These are phyloP conservation scores for Linaria vulgaris DNA, from an alignment of 257 asterid genomes.

Conservation along the genomic window DNA sequence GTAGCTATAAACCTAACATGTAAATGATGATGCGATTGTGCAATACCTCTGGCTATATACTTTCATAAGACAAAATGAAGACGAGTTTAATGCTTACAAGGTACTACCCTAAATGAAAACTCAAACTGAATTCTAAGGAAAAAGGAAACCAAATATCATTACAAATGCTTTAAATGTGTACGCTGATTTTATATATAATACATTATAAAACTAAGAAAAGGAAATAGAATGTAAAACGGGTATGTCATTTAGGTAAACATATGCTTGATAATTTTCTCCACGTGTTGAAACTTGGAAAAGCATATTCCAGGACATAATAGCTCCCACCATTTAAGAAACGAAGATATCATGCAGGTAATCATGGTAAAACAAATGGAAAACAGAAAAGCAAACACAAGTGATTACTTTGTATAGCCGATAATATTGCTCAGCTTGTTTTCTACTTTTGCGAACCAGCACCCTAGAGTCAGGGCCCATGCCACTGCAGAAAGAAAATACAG, in stretches of 20 bases:
- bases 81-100: background rate
- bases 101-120: background rate
- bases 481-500: constrained; percentile 49
- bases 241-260: background rate
- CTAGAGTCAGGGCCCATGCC: constrained; percentile 99
- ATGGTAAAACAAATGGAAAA: background rate
- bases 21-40: too few species aligned
- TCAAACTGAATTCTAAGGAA: background rate
- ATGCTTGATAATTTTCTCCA: background rate
- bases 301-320: background rate
- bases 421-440: constrained; percentile 97
- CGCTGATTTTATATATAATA: too few species aligned
- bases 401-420: constrained; percentile 83
- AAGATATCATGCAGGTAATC: background rate
- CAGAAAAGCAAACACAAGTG: constrained; percentile 8
- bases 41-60: background rate
- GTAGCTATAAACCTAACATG: background rate
- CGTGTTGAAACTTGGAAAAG: background rate
- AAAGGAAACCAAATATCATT: background rate
- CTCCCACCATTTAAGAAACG: background rate
- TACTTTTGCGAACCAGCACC: constrained; percentile 94
- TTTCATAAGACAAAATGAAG: background rate
- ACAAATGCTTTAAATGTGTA: too few species aligned
- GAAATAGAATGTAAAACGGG: background rate
- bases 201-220: background rate